phyloP scores from a whole-genome alignment of 176 grass and related monocot genomes.

The Eremochloa ophiuroides region DNA sequence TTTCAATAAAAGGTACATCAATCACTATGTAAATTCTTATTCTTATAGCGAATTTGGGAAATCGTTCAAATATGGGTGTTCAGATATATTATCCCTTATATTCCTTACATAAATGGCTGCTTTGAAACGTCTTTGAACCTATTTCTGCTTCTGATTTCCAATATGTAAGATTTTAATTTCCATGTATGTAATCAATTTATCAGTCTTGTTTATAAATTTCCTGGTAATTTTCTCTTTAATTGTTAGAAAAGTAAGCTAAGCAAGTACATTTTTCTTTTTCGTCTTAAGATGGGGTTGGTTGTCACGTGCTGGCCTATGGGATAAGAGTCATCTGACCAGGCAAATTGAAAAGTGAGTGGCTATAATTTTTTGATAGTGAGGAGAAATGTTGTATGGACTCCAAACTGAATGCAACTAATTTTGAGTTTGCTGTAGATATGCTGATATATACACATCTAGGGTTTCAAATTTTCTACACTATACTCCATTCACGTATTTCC shows the following conservation, averaged over 20 bases:
- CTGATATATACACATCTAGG: conserved; percentile 96
- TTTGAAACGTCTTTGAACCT: neutral
- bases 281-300: conserved; percentile 91
- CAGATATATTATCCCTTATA: neutral
- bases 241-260: conserved; percentile 25
- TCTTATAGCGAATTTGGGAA: neutral
- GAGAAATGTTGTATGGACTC: neutral
- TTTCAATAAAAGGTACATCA: conserved; percentile 86
- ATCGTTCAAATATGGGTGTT: neutral
- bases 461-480: conserved; percentile 98
- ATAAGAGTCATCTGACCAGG: conserved; percentile 92
- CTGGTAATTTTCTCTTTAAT: conserved; percentile 14
- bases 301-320: conserved; percentile 92
- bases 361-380: neutral
- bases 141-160: conserved; percentile 12
- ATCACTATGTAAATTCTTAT: conserved; percentile 11
- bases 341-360: conserved; percentile 90
- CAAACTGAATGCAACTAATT: conserved; percentile 18
- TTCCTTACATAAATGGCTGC: neutral
- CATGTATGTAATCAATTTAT: neutral
- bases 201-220: neutral
- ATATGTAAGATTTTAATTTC: neutral
- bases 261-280: conserved; percentile 21
- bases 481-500: conserved; percentile 98
- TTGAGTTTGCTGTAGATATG: conserved; percentile 63